Percentiles rank a stretch among this genome's conserved stretches.
phyloP scores from a whole-genome alignment of 345 rosid species.

The Cardamine chenopodiifolia region DNA sequence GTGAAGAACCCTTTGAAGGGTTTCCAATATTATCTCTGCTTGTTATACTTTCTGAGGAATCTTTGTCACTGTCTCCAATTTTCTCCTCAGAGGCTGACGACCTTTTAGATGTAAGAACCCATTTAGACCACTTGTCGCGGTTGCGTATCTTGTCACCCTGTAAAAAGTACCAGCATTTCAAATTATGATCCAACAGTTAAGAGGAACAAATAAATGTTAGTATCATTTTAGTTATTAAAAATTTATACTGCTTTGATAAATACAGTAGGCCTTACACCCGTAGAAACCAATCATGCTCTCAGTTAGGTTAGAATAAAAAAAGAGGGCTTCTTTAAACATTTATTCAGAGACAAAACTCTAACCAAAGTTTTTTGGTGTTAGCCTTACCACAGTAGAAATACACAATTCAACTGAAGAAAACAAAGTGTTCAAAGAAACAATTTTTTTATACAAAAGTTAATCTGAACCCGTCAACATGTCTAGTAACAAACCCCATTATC shows the following conservation, averaged over 20 bases:
- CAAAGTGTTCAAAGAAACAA: background rate
- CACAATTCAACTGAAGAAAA: background rate
- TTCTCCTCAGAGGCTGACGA: conserved; percentile 49
- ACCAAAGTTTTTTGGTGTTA: background rate
- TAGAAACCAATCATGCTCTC: conserved; percentile 9
- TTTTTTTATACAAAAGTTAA: background rate
- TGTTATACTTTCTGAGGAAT: conserved; percentile 21
- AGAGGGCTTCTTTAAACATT: conserved; percentile 2
- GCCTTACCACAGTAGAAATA: background rate
- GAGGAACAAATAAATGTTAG: conserved; percentile 3
- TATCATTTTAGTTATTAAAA: background rate
- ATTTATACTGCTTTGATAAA: background rate
- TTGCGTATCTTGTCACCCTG: conserved; percentile 81
- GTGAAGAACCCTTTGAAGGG: conserved; percentile 21
- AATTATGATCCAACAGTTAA: conserved; percentile 8
- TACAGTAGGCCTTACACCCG: background rate
- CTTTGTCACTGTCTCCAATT: conserved; percentile 41
- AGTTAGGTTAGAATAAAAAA: background rate
- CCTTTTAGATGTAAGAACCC: conserved; percentile 57
- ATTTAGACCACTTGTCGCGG: conserved; percentile 76
- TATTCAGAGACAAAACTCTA: conserved; percentile 18
- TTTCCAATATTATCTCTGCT: conserved; percentile 41
- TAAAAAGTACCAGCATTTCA: conserved; percentile 34
- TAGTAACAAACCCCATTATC: conserved; percentile 1
- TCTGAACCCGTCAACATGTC: background rate